Evolutionary conservation across 768 basidiomycete genomes (phyloP).

Genomic region (Lyophyllum decastes): DNA sequence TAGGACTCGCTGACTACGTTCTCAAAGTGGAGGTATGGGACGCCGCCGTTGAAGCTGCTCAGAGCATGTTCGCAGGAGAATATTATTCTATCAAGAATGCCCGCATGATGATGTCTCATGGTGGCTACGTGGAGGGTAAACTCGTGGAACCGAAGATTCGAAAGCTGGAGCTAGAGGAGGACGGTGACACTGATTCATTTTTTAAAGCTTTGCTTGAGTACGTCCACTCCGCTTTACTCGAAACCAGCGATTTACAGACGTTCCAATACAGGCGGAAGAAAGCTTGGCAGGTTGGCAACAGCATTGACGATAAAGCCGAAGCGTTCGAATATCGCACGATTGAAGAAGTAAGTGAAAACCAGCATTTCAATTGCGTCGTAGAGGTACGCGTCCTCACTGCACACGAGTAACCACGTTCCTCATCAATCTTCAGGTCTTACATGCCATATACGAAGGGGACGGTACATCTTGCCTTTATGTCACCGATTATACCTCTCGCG

Average conservation of each 20-base stretch:
- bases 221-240: constrained; percentile 13
- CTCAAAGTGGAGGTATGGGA: constrained; percentile 67
- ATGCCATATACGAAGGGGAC: constrained; percentile 32
- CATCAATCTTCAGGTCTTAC: constrained; percentile 45
- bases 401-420: constrained; percentile 1
- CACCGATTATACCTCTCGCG: constrained; percentile 65
- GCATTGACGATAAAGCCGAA: constrained; percentile 20
- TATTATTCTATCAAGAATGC: constrained; percentile 57
- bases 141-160: constrained; percentile 45
- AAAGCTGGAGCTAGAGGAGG: constrained; percentile 39
- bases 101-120: constrained; percentile 38
- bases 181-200: constrained; percentile 32
- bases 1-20: constrained; percentile 41
- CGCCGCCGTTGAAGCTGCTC: constrained; percentile 40
- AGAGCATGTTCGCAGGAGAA: constrained; percentile 45
- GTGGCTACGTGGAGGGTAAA: constrained; percentile 55
- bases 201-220: constrained; percentile 57
- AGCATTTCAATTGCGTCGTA: constrained; percentile 56
- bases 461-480: constrained; percentile 48
- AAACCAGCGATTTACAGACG: constrained; percentile 5
- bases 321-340: constrained; percentile 48
- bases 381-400: constrained; percentile 41
- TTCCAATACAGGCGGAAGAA: constrained; percentile 47
- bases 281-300: constrained; percentile 36
- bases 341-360: constrained; percentile 41